These are phyloP conservation scores for Termitomyces sp. DNA, from an alignment of 1,284 basidiomycete genomes.

Conservation along the genomic window DNA sequence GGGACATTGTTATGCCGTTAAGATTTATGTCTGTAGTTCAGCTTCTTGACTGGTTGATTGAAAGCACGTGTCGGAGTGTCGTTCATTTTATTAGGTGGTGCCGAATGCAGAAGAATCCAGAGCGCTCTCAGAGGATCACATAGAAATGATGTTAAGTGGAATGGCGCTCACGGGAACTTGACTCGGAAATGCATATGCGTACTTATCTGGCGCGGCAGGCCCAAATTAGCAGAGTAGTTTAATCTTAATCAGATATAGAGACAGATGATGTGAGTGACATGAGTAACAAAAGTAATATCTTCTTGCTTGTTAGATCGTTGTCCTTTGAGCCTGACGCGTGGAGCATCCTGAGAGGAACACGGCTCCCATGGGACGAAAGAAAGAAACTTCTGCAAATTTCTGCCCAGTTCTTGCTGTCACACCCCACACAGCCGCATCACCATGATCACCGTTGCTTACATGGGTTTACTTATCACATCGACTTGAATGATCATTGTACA, in stretches of 20 bases:
- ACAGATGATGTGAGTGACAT: conserved; percentile 1
- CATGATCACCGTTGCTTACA: not conserved
- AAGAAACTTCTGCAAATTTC: too few species aligned
- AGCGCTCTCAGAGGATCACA: not conserved
- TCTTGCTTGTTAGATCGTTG: not conserved
- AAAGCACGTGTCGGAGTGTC: not conserved
- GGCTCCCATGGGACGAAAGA: not conserved
- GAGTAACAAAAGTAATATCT: not conserved
- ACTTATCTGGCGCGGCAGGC: not conserved
- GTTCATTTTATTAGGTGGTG: not conserved
- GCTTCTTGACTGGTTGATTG: conserved; percentile 3
- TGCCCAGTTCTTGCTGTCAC: not conserved
- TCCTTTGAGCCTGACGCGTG: conserved; percentile 3
- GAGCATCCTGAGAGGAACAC: not conserved
- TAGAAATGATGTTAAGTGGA: not conserved
- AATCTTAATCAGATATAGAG: not conserved
- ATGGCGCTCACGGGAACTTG: not conserved
- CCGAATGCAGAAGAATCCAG: not conserved
- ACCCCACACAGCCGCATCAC: conserved; percentile 3
- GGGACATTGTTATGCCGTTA: not conserved
- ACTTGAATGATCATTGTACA: too few species aligned
- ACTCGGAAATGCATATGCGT: not conserved
- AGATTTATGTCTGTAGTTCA: not conserved
- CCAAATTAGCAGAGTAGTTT: not conserved
- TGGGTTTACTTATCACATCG: conserved; percentile 1